These are phyloP conservation scores for Rehmannia glutinosa DNA, from an alignment of 257 asterid species.

Conservation along the genomic window DNA sequence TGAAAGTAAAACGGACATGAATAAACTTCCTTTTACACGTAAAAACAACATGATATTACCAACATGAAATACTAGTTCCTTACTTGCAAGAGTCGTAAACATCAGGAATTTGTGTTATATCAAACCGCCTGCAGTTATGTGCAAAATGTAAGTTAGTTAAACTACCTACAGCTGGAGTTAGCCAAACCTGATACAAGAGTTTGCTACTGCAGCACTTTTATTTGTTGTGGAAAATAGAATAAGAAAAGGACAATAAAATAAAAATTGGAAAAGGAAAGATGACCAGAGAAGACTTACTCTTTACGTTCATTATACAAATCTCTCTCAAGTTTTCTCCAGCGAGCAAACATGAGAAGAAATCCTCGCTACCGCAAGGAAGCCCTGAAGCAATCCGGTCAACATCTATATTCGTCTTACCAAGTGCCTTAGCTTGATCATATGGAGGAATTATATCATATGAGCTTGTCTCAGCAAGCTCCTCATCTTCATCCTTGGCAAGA, in stretches of 20 bases:
- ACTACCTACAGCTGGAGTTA: conserved; percentile 7
- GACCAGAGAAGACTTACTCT: conserved; percentile 42
- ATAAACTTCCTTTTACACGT: neutral
- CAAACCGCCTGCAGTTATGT: conserved; percentile 74
- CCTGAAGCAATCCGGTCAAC: conserved; percentile 98
- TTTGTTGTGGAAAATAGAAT: conserved; percentile 9
- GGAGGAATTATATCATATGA: conserved; percentile 79
- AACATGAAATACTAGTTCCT: conserved; percentile 24
- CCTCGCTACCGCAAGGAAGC: conserved; percentile 98
- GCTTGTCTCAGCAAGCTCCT: conserved; percentile 75
- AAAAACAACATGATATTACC: neutral
- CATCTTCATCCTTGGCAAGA: conserved; percentile 88
- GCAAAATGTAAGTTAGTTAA: conserved; percentile 23
- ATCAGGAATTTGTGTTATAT: conserved; percentile 97
- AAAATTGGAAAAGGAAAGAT: conserved; percentile 26
- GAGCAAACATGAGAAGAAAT: conserved; percentile 98
- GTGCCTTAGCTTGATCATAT: conserved; percentile 98
- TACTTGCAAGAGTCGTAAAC: conserved; percentile 99
- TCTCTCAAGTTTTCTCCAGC: conserved; percentile 97
- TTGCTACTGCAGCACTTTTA: neutral
- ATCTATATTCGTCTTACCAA: conserved; percentile 96
- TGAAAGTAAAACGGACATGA: neutral
- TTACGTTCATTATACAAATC: conserved; percentile 94
- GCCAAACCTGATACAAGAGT: neutral
- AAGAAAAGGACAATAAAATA: neutral